Base-by-base conservation (phyloP, 2,329 filamentous ascomycete genomes). In the Botrytis fragariae region DNA sequence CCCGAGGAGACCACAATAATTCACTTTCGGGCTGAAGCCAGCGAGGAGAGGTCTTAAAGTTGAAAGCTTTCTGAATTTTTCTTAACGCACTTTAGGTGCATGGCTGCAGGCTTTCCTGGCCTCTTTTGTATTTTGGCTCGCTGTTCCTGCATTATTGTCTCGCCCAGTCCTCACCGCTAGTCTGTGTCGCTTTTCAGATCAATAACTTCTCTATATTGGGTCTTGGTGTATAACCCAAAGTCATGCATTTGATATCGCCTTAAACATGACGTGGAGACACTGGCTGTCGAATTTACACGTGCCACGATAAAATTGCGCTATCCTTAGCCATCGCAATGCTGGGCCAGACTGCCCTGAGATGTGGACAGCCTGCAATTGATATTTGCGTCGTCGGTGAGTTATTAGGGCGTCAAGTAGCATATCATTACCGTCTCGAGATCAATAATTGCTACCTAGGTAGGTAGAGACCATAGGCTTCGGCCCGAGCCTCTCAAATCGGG, bases 131-230 rank as follows among this genome's bases (percentile, higher is more conserved):
- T 42, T 10, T 5, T 29, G 39, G 12, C 42, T 68, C 48, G n/a
- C 37, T n/a, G 64, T 37, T 37, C 22, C 51, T n/a, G n/a, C 16
- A 20, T 12, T 32, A 1, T 68, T n/a, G 48, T 57, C 35, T 42
- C n/a, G 25, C 35, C 48, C 37, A 68, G 48, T 20, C 65, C 65
- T 63, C 37, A 68, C 35, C 65, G 48, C 65, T 57, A 57, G 32
- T 39, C 25, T 20, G 20, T 29, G 32, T 14, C 37, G 35, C 25
- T 37, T 16, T 68, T 37, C 35, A 68, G 3, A 42, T 48, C 48
- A 57, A n/a, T 68, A 10, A 20, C 18, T 42, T 57, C 35, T 16
- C n/a, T 4, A 10, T 57, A 18, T 2, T 67, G 29, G 22, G 45
- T 54, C 9, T 51, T 22, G 9, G 8, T 29, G 14, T 39, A n/a